Base-by-base conservation (phyloP, 805 yeast genomes). In the Schwanniomyces polymorphus region DNA sequence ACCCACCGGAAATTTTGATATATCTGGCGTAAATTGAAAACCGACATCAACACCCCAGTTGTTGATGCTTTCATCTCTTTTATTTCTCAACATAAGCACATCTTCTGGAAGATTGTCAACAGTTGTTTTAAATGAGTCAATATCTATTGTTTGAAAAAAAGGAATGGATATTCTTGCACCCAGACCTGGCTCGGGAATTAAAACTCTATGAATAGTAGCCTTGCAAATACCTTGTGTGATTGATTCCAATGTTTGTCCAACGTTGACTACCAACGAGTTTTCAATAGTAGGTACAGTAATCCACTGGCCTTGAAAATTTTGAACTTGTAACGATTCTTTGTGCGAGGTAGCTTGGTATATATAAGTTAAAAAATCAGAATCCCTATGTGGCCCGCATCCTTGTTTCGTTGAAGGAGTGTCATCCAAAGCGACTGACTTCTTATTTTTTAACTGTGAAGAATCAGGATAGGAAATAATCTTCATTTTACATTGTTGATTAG, bases 361-460 rank as follows among this genome's bases (percentile, higher is more conserved):
- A 57, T 73, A 80, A 0, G 88, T 83, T 26, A 84, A 57, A 55
- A 84, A 70, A 45, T 82, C 86, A 3, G 84, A 79, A 55, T 85
- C 91, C 47, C 86, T 74, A 56, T 85, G 90, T 3, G 86, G 84
- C 1, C 88, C 87, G 14, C 75, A 79, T 0, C 86, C 86, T 54
- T 79, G 84, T 21, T 51, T 57, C 4, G 66, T 56, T 7, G 61
- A 52, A 11, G 65, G 63, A 17, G 62, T 55, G 44, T 68, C 72
- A 14, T 63, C 51, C 25, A 64, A 47, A 1, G 65, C 68, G 7
- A 50, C 55, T 27, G 68, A 57, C 33, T 51, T 46, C 2, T 54
- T 50, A n/a, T 40, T 48, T 2, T 44, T 25, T 39, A 70, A 58
- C 40, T 63, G 61, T 0, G 49, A 39, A 1, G 59, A 56, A 43